Conservation (phyloP, 1,284 basidiomycete species). For the Coriolopsis trogii region DNA sequence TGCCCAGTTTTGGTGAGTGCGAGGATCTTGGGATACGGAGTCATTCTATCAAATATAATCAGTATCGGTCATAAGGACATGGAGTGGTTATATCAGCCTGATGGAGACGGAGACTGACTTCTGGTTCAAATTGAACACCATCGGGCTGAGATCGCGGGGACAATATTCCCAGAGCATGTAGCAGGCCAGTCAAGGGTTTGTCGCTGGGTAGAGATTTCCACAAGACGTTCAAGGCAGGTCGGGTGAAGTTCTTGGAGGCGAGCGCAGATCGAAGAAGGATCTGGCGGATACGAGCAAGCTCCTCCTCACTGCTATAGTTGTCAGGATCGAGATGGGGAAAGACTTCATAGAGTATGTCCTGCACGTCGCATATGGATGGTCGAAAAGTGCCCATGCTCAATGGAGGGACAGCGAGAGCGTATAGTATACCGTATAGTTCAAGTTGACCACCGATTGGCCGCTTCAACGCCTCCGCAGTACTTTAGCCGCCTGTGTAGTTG, state of each 20-base stretch:
- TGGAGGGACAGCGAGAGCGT: too few relatives aligned
- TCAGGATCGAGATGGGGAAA: constrained; percentile 1
- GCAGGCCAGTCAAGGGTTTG: background rate
- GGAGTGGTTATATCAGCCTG: too few relatives aligned
- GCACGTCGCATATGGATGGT: constrained; percentile 2
- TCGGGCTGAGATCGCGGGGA: background rate
- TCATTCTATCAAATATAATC: background rate
- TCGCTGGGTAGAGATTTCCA: constrained; percentile 1
- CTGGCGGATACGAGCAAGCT: background rate
- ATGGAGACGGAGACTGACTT: too few relatives aligned
- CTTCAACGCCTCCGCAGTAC: too few relatives aligned
- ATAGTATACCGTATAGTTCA: too few relatives aligned
- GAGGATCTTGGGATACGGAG: background rate
- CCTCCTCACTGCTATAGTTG: background rate
- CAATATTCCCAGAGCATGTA: background rate
- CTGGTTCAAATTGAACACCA: too few relatives aligned
- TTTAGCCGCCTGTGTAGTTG: too few relatives aligned
- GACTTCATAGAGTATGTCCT: constrained; percentile 6
- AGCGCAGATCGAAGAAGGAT: background rate
- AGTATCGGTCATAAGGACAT: background rate
- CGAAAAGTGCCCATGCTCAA: too few relatives aligned
- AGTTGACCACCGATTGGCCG: too few relatives aligned
- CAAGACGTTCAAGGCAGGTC: background rate
- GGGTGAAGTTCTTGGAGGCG: background rate
- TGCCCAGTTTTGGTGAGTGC: background rate